Evolutionary conservation across 148 eudicot genomes (phyloP).

Genomic region (Silene uniflora): DNA sequence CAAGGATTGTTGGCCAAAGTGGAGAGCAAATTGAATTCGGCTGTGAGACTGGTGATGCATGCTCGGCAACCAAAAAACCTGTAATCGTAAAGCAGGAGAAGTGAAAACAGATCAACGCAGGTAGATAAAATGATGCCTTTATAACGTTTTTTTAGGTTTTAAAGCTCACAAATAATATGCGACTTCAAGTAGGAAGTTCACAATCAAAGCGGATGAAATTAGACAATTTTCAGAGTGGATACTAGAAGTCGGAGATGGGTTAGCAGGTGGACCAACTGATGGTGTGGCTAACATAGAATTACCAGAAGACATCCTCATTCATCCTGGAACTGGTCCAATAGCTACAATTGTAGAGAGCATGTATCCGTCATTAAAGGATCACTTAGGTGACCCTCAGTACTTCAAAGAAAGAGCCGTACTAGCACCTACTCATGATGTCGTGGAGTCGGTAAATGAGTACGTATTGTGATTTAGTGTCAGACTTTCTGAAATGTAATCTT

Average conservation of each 20-base stretch:
- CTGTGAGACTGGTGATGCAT: too few relatives aligned
- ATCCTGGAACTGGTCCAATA: not conserved
- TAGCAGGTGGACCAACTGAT: not conserved
- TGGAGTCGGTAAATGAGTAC: not conserved
- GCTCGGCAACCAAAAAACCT: too few relatives aligned
- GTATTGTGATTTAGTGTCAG: too few relatives aligned
- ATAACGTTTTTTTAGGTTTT: not conserved
- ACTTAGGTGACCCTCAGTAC: not conserved
- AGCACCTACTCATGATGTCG: not conserved
- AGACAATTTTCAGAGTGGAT: not conserved
- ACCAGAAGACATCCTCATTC: not conserved
- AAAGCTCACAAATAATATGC: not conserved
- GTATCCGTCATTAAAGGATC: not conserved
- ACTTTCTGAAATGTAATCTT: too few relatives aligned
- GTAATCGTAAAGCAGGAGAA: too few relatives aligned
- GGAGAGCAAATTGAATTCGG: too few relatives aligned
- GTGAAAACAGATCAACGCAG: too few relatives aligned
- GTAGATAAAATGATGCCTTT: too few relatives aligned
- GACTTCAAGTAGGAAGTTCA: not conserved
- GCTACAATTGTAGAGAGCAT: not conserved
- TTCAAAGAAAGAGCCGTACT: not conserved
- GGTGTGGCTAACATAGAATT: not conserved
- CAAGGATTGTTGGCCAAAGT: too few relatives aligned
- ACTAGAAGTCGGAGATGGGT: not conserved
- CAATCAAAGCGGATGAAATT: not conserved